Conservation (phyloP, 2,329 filamentous ascomycete genomes). For the Trichoderma cornu-damae region DNA sequence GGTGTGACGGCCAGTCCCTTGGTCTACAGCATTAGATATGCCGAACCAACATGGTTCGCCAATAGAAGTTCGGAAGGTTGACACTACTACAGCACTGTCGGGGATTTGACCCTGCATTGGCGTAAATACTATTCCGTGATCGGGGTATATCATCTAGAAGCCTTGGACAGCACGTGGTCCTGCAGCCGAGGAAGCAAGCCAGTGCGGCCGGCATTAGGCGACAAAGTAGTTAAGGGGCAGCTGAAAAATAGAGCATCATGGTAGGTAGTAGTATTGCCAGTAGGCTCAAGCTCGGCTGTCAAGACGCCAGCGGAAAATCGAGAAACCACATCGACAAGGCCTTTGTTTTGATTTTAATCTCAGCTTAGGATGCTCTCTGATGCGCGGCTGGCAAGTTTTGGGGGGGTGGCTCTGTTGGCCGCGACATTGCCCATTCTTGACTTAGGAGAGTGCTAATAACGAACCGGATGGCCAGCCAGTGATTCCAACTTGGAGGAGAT, state of each 20-base stretch:
- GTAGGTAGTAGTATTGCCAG: not conserved
- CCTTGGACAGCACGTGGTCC: not conserved
- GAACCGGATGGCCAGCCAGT: not conserved
- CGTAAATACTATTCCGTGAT: not conserved
- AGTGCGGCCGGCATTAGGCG: not conserved
- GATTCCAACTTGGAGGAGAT: too few species aligned
- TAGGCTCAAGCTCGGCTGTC: not conserved
- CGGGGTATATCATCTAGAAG: not conserved
- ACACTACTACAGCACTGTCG: not conserved
- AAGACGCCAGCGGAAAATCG: not conserved
- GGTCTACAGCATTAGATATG: not conserved
- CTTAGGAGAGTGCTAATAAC: not conserved
- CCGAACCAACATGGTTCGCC: not conserved
- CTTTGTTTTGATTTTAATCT: not conserved
- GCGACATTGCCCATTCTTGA: not conserved
- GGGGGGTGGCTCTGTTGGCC: not conserved
- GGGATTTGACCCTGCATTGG: conserved; percentile 3
- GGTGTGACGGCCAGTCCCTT: not conserved
- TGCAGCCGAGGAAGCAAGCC: not conserved
- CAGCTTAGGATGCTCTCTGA: not conserved
- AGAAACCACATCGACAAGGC: not conserved
- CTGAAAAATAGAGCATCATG: not conserved
- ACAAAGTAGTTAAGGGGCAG: not conserved
- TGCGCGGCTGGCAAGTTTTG: not conserved
- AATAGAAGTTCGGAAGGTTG: not conserved